Evolutionary conservation across 2,329 filamentous ascomycete species (phyloP).

Genomic region (Drechslera avenae): DNA sequence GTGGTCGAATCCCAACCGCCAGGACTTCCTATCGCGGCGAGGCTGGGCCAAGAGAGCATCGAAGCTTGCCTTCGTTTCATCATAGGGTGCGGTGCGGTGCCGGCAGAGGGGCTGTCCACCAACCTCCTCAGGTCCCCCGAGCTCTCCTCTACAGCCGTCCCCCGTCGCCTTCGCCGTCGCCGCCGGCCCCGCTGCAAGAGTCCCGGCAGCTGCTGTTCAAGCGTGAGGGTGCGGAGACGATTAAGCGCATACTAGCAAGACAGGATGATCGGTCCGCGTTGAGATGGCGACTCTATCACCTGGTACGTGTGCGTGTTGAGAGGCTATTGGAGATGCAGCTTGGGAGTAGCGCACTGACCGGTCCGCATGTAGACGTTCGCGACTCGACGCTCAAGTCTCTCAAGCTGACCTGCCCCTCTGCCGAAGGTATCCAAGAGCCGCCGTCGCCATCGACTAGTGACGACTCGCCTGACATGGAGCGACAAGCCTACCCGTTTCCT

Average conservation of each 20-base stretch:
- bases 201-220: slow-evolving; percentile 10
- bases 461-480: slow-evolving; percentile 25
- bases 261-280: slow-evolving; percentile 16
- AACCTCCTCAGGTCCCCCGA: not conserved
- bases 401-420: slow-evolving; percentile 46
- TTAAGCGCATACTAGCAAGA: slow-evolving; percentile 12
- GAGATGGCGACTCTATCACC: slow-evolving; percentile 37
- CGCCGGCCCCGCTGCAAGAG: not conserved
- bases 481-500: slow-evolving; percentile 34
- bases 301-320: slow-evolving; percentile 22
- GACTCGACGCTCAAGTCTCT: slow-evolving; percentile 45
- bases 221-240: not conserved
- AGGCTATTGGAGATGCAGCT: slow-evolving; percentile 4
- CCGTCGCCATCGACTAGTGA: slow-evolving; percentile 19
- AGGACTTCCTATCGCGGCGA: slow-evolving; percentile 18
- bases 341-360: slow-evolving; percentile 27
- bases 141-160: not conserved
- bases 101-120: slow-evolving; percentile 4
- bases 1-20: slow-evolving; percentile 21
- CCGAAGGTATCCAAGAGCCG: slow-evolving; percentile 35
- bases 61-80: slow-evolving; percentile 7
- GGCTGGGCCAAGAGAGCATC: slow-evolving; percentile 6
- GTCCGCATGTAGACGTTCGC: slow-evolving; percentile 41
- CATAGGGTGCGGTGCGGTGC: slow-evolving; percentile 3
- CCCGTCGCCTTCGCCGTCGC: too few species aligned